Evolutionary conservation across 345 rosid species (phyloP).

Genomic region (Melaleuca quinquenervia): DNA sequence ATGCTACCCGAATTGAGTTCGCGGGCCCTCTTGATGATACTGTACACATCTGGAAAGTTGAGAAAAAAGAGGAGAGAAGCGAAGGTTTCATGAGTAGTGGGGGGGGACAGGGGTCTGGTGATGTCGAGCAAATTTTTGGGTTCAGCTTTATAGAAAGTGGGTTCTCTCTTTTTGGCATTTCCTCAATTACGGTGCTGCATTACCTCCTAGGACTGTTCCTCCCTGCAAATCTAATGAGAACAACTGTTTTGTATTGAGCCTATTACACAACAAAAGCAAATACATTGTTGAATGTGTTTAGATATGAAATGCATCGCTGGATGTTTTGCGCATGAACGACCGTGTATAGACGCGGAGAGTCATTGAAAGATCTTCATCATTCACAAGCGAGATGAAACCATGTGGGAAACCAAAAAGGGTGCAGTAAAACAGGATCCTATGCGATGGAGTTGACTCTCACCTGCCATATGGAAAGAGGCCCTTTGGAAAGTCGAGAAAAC

Average conservation of each 20-base stretch:
- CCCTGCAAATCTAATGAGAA: neutral
- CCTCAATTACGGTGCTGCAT: neutral
- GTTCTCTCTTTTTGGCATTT: neutral
- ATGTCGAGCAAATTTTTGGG: neutral
- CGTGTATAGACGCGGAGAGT: neutral
- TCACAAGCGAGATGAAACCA: neutral
- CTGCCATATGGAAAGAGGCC: neutral
- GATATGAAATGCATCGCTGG: neutral
- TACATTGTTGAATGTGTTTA: neutral
- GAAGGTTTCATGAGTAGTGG: neutral
- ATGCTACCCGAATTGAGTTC: neutral
- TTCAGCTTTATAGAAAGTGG: neutral
- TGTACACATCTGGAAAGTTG: neutral
- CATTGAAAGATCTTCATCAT: neutral
- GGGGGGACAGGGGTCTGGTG: neutral
- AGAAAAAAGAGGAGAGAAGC: neutral
- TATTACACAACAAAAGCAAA: neutral
- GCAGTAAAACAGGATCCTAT: neutral
- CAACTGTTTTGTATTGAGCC: neutral
- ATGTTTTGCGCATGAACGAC: neutral
- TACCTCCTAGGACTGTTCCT: neutral
- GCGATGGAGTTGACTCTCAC: neutral
- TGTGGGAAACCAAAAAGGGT: neutral
- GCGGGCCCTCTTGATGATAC: neutral
- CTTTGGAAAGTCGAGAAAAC: neutral